Evolutionary conservation across 2,329 filamentous ascomycete species (phyloP), one percentile per base, ranked within the genome.

Genomic region (Cytospora piceicola): DNA sequence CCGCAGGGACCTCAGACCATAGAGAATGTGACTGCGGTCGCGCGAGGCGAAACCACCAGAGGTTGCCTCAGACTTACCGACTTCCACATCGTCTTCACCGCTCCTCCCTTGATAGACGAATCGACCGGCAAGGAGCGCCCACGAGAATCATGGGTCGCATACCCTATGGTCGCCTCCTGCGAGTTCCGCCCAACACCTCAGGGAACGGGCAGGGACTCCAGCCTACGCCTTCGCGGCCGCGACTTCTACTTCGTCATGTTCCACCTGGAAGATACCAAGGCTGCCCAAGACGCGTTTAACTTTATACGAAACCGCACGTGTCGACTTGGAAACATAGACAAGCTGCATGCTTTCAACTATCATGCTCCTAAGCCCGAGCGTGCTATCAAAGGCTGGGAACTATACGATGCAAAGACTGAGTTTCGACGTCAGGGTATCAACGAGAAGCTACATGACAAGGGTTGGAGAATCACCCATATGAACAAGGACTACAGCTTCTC

Each of bases 171-270:
- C 73, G 87, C 87, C 51, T 87, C 89, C 73, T 97, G 94, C 78
- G 87, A 85, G 29, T 88, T 94, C 70, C 88, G 92, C 67, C 90
- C 93, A 32, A 88, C 89, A 56, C 89, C 91, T 22, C 83, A 87
- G 8, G 82, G 83, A 15, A 90, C 90, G 65, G 85, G 88, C 59
- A 85, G 93, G 68, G 85, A 88, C 36, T 93, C 94, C 7, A 91
- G 92, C 3, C 93, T 99, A 74, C 90, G 94, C 61, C 81, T 99
- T 68, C 89, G 93, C 61, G 93, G 94, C 75, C 91, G 94, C 65
- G 95, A 99, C 81, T 98, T 99, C 76, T 94, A 88, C 58, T 97
- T 94, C 77, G 88, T 97, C 68, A 94, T 92, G 68, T 94, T 99
- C 79, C 93, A 94, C 77, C 96, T 99, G 75, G 75, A 81, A 24